Percentiles rank a stretch among this genome's conserved stretches.
Evolutionary conservation across 805 yeast genomes (phyloP).

Genomic region (Tetrapisispora namnaoensis): DNA sequence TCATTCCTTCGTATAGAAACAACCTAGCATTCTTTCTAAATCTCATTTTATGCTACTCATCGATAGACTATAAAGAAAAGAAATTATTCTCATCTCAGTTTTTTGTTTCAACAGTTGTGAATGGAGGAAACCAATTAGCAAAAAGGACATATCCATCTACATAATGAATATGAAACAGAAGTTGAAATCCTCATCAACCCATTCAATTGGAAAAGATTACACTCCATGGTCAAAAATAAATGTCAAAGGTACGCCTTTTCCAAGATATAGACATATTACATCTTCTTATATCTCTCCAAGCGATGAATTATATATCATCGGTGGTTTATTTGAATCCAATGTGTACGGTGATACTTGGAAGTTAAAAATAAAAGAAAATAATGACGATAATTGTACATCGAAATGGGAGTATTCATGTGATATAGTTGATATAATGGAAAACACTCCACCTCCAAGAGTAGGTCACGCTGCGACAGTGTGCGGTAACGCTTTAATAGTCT

Average conservation of each 20-base stretch:
- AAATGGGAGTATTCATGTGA: slow-evolving; percentile 25
- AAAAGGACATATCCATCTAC: background rate
- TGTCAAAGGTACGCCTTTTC: slow-evolving; percentile 73
- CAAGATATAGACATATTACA: slow-evolving; percentile 88
- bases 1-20: too few relatives aligned
- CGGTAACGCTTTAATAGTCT: slow-evolving; percentile 90
- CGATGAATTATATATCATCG: slow-evolving; percentile 80
- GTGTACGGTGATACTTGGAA: slow-evolving; percentile 97
- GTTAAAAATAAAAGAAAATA: slow-evolving; percentile 33
- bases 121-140: background rate
- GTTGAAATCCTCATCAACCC: slow-evolving; percentile 14
- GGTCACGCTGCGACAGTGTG: slow-evolving; percentile 89
- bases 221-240: slow-evolving; percentile 64
- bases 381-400: slow-evolving; percentile 30
- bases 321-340: slow-evolving; percentile 85
- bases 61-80: too few relatives aligned
- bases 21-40: too few relatives aligned
- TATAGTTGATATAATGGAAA: slow-evolving; percentile 60
- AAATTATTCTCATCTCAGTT: too few relatives aligned
- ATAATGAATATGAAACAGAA: background rate
- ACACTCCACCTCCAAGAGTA: slow-evolving; percentile 89
- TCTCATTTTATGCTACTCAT: too few relatives aligned
- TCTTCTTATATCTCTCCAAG: slow-evolving; percentile 67
- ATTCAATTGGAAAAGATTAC: slow-evolving; percentile 12
- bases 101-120: background rate